Evolutionary conservation across 495 filamentous ascomycete species (phyloP).

Genomic region (Aspergillus steynii): DNA sequence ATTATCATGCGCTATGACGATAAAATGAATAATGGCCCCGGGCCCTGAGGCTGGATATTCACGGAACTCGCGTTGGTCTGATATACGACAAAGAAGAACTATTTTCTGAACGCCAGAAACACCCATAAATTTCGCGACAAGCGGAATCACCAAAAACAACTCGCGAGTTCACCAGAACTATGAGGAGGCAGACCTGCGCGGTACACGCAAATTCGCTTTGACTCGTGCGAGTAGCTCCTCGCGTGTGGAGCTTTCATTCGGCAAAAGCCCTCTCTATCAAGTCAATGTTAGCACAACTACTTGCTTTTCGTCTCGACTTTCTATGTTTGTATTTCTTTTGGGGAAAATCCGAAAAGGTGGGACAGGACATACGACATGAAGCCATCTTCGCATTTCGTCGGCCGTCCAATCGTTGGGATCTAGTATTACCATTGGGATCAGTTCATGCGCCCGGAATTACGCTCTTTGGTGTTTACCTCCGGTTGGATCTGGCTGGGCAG

Average conservation of each 20-base stretch:
- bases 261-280: constrained; percentile 69
- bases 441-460: not conserved
- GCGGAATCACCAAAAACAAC: not conserved
- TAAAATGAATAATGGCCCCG: not conserved
- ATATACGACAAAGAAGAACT: not conserved
- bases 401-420: constrained; percentile 73
- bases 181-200: constrained; percentile 30
- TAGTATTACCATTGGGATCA: constrained; percentile 17
- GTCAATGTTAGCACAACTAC: constrained; percentile 10
- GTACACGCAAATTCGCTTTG: constrained; percentile 68
- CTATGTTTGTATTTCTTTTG: not conserved
- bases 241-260: constrained; percentile 62
- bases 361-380: constrained; percentile 66
- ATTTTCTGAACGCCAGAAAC: not conserved
- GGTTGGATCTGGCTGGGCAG: constrained; percentile 67
- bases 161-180: not conserved
- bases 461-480: constrained; percentile 53
- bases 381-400: constrained; percentile 73
- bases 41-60: not conserved
- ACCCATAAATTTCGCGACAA: not conserved
- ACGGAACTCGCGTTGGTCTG: not conserved
- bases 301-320: not conserved
- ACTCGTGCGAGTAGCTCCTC: constrained; percentile 80
- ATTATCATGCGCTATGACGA: not conserved
- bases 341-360: not conserved